Conservation (phyloP, 495 filamentous ascomycete species). For the Copromyces sp. region DNA sequence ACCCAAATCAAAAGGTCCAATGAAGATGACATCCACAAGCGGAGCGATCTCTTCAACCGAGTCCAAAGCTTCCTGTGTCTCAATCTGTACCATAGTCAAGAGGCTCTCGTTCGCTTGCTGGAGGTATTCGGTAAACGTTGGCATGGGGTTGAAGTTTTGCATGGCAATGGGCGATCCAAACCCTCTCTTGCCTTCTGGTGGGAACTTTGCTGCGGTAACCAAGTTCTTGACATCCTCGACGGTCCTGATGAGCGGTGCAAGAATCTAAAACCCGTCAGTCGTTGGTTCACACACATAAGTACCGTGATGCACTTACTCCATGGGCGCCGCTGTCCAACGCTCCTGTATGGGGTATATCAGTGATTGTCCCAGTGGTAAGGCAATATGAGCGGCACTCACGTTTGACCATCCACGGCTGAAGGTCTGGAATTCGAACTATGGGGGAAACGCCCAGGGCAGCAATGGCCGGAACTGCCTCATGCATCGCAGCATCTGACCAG, state of each 20-base stretch:
- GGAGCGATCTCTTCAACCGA: conserved; percentile 62
- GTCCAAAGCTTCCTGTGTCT: conserved; percentile 64
- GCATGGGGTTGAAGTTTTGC: conserved; percentile 47
- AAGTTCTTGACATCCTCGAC: conserved; percentile 51
- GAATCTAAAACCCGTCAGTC: conserved; percentile 30
- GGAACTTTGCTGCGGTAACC: conserved; percentile 55
- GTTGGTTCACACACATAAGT: not conserved
- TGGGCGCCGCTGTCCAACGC: conserved; percentile 61
- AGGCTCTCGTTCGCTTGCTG: conserved; percentile 63
- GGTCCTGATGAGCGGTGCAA: conserved; percentile 56
- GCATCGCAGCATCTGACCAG: conserved; percentile 59
- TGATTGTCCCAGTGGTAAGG: not conserved
- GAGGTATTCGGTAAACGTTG: conserved; percentile 53
- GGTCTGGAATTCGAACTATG: conserved; percentile 55
- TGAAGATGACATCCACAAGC: conserved; percentile 64
- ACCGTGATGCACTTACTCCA: conserved; percentile 32
- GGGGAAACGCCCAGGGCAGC: conserved; percentile 56
- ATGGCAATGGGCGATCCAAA: conserved; percentile 60
- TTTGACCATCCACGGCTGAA: conserved; percentile 62
- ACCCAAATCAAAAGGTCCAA: conserved; percentile 70
- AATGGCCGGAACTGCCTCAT: conserved; percentile 68
- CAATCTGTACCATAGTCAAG: conserved; percentile 71
- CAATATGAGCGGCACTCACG: conserved; percentile 33
- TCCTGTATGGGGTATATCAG: conserved; percentile 27
- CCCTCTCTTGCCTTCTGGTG: conserved; percentile 51